A percentile compares a stretch with the other conserved stretches of the same genome.
phyloP scores from a whole-genome alignment of 352 stramenopile genomes.

The Globisporangium lucens region DNA sequence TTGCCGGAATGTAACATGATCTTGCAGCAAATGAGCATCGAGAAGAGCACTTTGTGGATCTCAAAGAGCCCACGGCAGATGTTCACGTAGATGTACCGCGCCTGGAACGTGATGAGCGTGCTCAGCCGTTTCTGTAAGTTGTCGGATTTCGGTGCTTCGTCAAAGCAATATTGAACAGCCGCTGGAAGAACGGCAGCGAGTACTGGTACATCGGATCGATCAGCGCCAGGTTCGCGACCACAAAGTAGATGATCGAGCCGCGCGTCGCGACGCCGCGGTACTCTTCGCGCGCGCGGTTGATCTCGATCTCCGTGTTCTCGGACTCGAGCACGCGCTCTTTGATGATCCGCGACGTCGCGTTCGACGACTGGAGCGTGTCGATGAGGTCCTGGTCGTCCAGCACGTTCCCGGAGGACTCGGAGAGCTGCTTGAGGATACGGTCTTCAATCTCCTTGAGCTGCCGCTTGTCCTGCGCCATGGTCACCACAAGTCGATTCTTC shows the following conservation, averaged over 20 bases:
- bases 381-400: slow-evolving; percentile 92
- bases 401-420: slow-evolving; percentile 90
- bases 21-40: slow-evolving; percentile 93
- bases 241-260: slow-evolving; percentile 94
- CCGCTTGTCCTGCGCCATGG: slow-evolving; percentile 92
- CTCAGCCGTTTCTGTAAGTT: slow-evolving; percentile 56
- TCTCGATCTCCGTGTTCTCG: slow-evolving; percentile 88
- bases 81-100: slow-evolving; percentile 91
- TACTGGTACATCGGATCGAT: slow-evolving; percentile 97
- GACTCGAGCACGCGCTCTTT: slow-evolving; percentile 91
- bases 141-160: slow-evolving; percentile 59
- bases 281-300: slow-evolving; percentile 86
- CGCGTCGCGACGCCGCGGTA: slow-evolving; percentile 90
- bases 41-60: slow-evolving; percentile 92
- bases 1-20: slow-evolving; percentile 85
- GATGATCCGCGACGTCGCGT: slow-evolving; percentile 79
- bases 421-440: slow-evolving; percentile 90
- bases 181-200: slow-evolving; percentile 91
- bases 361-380: slow-evolving; percentile 84
- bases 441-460: slow-evolving; percentile 93
- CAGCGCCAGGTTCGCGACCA: slow-evolving; percentile 88
- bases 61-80: slow-evolving; percentile 95
- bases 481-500: slow-evolving; percentile 91
- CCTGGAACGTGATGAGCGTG: slow-evolving; percentile 89
- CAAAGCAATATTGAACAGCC: slow-evolving; percentile 92